phyloP scores from a whole-genome alignment of 495 filamentous ascomycete genomes.

The Aspergillus hancockii region DNA sequence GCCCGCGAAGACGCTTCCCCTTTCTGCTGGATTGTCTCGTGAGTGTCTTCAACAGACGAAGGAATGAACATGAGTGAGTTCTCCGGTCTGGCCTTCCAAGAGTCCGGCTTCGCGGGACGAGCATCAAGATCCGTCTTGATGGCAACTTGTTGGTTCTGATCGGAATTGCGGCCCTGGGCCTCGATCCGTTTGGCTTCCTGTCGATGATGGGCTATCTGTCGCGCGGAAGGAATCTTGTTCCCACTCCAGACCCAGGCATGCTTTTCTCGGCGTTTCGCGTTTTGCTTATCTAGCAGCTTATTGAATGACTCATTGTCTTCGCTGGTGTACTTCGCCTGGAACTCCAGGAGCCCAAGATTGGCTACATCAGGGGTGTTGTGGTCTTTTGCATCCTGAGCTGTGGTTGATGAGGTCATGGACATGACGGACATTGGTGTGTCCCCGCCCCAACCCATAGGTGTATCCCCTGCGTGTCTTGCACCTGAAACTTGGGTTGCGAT shows the following conservation, averaged over 20 bases:
- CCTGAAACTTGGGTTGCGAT: conserved; percentile 32
- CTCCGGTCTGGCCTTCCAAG: conserved; percentile 70
- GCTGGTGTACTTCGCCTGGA: conserved; percentile 90
- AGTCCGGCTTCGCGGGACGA: conserved; percentile 75
- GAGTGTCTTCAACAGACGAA: conserved; percentile 61
- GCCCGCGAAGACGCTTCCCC: conserved; percentile 72
- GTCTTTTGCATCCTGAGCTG: conserved; percentile 27
- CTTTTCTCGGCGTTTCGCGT: conserved; percentile 75
- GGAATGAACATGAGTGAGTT: conserved; percentile 91
- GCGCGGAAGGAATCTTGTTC: conserved; percentile 85
- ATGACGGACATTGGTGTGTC: conserved; percentile 69
- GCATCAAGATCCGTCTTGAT: conserved; percentile 63
- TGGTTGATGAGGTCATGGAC: conserved; percentile 40
- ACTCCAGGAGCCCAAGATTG: conserved; percentile 76
- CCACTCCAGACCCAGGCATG: conserved; percentile 84
- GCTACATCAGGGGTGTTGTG: conserved; percentile 64
- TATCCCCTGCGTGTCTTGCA: conserved; percentile 53
- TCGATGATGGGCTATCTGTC: conserved; percentile 79
- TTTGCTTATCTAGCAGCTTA: conserved; percentile 87
- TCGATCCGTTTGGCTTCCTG: conserved; percentile 63
- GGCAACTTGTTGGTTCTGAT: conserved; percentile 36
- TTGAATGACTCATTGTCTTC: conserved; percentile 98
- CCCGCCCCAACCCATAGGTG: conserved; percentile 47
- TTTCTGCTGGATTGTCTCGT: conserved; percentile 64
- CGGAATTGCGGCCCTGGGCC: conserved; percentile 34